Evolutionary conservation across 371 early-diverging fungal genomes (phyloP).

Genomic region (Apophysomyces elegans): DNA sequence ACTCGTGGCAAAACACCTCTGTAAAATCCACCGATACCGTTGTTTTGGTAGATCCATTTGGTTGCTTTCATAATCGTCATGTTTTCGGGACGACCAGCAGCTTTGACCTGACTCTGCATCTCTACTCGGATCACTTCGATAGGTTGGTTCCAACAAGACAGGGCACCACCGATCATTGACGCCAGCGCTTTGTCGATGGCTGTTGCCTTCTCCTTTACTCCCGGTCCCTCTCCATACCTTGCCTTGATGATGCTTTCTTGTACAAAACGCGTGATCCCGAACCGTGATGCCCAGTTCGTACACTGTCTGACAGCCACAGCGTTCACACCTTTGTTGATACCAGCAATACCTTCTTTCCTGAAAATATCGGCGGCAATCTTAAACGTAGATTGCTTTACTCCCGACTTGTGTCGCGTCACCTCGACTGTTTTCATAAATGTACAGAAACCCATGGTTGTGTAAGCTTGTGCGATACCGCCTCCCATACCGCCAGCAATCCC

Average conservation of each 20-base stretch:
- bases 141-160: conserved; percentile 97
- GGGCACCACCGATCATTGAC: conserved; percentile 86
- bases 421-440: conserved; percentile 99
- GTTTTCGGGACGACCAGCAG: conserved; percentile 84
- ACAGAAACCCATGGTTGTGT: conserved; percentile 98
- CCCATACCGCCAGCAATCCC: conserved; percentile 94
- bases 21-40: conserved; percentile 91
- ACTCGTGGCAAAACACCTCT: conserved; percentile 92
- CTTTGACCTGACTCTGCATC: conserved; percentile 93
- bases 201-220: conserved; percentile 41
- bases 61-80: conserved; percentile 83
- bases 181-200: conserved; percentile 73
- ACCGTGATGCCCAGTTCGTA: conserved; percentile 97
- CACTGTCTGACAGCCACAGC: conserved; percentile 93
- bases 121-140: conserved; percentile 97
- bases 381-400: conserved; percentile 74
- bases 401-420: conserved; percentile 92
- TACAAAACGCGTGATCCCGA: conserved; percentile 88
- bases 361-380: conserved; percentile 89
- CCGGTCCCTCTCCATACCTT: conserved; percentile 52
- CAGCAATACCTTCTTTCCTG: conserved; percentile 89
- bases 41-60: conserved; percentile 89
- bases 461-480: conserved; percentile 91
- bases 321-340: conserved; percentile 94
- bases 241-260: conserved; percentile 72